Percentiles rank a stretch among this genome's conserved stretches.
Conservation (phyloP, 768 basidiomycete genomes). For the Dictyophora rubrovolvata region DNA sequence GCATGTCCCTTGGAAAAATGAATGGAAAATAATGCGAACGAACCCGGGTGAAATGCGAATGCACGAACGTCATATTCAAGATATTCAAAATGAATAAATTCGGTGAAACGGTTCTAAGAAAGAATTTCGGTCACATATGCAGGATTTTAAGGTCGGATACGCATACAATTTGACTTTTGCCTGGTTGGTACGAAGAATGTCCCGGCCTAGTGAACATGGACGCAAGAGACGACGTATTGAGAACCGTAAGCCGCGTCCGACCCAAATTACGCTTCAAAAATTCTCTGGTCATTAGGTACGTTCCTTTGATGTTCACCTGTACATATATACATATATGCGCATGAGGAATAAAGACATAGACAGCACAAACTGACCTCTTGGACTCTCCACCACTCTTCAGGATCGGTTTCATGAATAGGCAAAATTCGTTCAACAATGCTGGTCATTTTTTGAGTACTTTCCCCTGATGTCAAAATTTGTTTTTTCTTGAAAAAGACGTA, state of each 20-base stretch:
- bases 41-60: not conserved
- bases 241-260: not conserved
- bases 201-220: not conserved
- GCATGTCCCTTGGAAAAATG: not conserved
- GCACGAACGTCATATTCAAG: not conserved
- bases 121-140: not conserved
- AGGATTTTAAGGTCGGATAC: not conserved
- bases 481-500: not conserved
- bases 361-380: not conserved
- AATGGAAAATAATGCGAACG: not conserved
- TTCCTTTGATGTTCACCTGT: not conserved
- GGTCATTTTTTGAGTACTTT: not conserved
- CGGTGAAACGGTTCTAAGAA: not conserved
- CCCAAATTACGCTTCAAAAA: not conserved
- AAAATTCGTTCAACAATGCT: not conserved
- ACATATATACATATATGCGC: not conserved
- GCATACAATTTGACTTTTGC: not conserved
- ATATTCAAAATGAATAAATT: not conserved
- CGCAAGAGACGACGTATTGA: not conserved
- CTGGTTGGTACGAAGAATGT: not conserved
- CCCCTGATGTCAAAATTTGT: not conserved
- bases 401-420: not conserved
- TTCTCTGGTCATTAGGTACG: not conserved
- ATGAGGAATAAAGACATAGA: not conserved
- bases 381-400: not conserved